These are phyloP conservation scores for Ramalina peruviana DNA, from an alignment of 495 filamentous ascomycete genomes.

Conservation along the genomic window DNA sequence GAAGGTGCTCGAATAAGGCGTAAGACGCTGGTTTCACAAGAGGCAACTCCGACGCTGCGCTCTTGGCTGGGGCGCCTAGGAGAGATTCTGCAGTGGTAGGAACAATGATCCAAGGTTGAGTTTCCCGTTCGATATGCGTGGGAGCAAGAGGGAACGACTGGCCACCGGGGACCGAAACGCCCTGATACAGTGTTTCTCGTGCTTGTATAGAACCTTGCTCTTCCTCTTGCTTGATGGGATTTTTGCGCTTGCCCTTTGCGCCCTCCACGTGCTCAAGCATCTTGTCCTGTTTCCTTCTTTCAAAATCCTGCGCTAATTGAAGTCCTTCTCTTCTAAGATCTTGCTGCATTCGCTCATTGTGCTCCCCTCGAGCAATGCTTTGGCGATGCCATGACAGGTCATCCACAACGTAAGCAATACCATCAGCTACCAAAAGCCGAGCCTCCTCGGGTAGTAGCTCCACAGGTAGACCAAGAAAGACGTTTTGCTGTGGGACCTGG, in stretches of 20 bases:
- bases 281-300: slow-evolving; percentile 15
- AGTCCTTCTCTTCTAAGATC: slow-evolving; percentile 26
- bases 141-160: background rate
- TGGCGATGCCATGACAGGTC: slow-evolving; percentile 48
- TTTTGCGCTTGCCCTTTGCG: slow-evolving; percentile 7
- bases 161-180: slow-evolving; percentile 7
- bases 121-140: background rate
- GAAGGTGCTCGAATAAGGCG: slow-evolving; percentile 62
- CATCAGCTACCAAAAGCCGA: slow-evolving; percentile 65
- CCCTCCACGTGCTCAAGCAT: slow-evolving; percentile 21
- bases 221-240: background rate
- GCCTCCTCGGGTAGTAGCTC: slow-evolving; percentile 89
- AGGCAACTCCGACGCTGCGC: slow-evolving; percentile 31
- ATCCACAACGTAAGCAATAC: slow-evolving; percentile 65
- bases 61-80: slow-evolving; percentile 27
- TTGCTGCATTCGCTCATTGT: slow-evolving; percentile 10
- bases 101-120: slow-evolving; percentile 33
- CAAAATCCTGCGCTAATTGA: slow-evolving; percentile 27
- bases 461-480: slow-evolving; percentile 78
- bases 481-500: slow-evolving; percentile 85
- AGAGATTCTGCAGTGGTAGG: slow-evolving; percentile 46
- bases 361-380: background rate
- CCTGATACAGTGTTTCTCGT: slow-evolving; percentile 31
- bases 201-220: background rate
- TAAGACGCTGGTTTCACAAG: slow-evolving; percentile 27